Conservation (phyloP, 306 rosid genomes). For the Medicago ruthenica region DNA sequence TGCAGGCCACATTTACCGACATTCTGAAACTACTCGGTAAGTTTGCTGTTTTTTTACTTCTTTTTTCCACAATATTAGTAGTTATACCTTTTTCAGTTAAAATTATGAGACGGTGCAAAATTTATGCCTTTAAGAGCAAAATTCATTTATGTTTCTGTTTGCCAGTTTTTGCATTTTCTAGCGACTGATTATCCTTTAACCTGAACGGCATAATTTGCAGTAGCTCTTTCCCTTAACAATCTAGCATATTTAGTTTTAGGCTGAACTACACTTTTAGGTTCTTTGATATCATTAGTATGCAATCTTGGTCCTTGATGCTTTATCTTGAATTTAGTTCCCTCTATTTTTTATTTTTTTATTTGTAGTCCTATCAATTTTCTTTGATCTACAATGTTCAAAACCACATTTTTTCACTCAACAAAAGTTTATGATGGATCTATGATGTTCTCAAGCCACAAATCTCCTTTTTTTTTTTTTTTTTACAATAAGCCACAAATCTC, state of each 20-base stretch:
- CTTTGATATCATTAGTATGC: background rate
- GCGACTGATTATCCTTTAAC: background rate
- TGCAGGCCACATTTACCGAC: conserved; percentile 99
- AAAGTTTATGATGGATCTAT: conserved; percentile 5
- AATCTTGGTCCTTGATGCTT: background rate
- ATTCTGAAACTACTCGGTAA: conserved; percentile 91
- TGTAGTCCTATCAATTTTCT: background rate
- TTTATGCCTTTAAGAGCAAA: background rate
- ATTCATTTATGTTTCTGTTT: background rate
- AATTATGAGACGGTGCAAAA: conserved; percentile 11
- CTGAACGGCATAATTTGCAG: background rate
- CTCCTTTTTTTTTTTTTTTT: no score
- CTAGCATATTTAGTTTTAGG: conserved; percentile 14
- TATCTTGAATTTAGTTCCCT: background rate
- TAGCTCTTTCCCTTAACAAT: conserved; percentile 10
- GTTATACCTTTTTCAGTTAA: conserved; percentile 8
- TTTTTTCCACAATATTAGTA: background rate
- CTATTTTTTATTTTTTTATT: background rate
- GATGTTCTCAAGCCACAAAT: background rate
- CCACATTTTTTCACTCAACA: background rate
- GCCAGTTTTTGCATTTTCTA: background rate
- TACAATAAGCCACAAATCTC: no score
- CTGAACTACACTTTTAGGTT: background rate
- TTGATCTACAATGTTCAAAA: conserved; percentile 3
- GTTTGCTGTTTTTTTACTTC: conserved; percentile 31